A percentile compares a stretch with the other conserved stretches of the same genome.
These are phyloP conservation scores for Trematosphaeria pertusa DNA, from an alignment of 2,329 filamentous ascomycete species.

Conservation along the genomic window DNA sequence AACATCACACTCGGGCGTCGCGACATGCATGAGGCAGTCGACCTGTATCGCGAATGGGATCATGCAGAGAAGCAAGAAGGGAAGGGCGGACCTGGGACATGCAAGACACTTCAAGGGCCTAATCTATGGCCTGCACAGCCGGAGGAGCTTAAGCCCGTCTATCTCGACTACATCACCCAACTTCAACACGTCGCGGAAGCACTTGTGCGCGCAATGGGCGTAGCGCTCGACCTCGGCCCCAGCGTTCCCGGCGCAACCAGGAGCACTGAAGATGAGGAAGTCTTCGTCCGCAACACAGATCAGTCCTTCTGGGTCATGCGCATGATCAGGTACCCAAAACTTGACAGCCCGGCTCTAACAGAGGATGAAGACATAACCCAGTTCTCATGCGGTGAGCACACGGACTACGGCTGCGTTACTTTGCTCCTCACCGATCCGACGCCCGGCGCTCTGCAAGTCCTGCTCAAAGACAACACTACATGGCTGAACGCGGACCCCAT, in stretches of 20 bases:
- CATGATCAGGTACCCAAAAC: slow-evolving; percentile 49
- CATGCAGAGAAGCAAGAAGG: slow-evolving; percentile 22
- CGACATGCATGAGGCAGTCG: slow-evolving; percentile 51
- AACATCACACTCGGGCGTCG: slow-evolving; percentile 44
- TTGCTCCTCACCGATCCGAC: slow-evolving; percentile 55
- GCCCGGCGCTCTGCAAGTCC: slow-evolving; percentile 52
- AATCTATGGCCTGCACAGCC: slow-evolving; percentile 54
- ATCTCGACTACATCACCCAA: slow-evolving; percentile 39
- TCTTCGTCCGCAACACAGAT: slow-evolving; percentile 42
- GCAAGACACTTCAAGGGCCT: slow-evolving; percentile 46
- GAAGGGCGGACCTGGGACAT: slow-evolving; percentile 23
- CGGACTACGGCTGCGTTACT: slow-evolving; percentile 57
- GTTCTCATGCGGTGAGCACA: slow-evolving; percentile 52
- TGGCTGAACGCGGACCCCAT: slow-evolving; percentile 57
- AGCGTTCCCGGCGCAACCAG: background rate
- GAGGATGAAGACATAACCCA: slow-evolving; percentile 24
- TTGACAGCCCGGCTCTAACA: slow-evolving; percentile 19
- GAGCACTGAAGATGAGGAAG: slow-evolving; percentile 30
- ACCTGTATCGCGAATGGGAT: slow-evolving; percentile 48
- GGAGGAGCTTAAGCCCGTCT: slow-evolving; percentile 32
- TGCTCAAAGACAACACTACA: slow-evolving; percentile 45
- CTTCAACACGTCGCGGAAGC: slow-evolving; percentile 41
- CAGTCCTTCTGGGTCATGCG: slow-evolving; percentile 51
- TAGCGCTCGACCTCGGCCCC: slow-evolving; percentile 40
- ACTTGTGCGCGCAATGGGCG: slow-evolving; percentile 48